These are phyloP conservation scores for Hura crepitans DNA, from an alignment of 441 rosid species.

Conservation along the genomic window DNA sequence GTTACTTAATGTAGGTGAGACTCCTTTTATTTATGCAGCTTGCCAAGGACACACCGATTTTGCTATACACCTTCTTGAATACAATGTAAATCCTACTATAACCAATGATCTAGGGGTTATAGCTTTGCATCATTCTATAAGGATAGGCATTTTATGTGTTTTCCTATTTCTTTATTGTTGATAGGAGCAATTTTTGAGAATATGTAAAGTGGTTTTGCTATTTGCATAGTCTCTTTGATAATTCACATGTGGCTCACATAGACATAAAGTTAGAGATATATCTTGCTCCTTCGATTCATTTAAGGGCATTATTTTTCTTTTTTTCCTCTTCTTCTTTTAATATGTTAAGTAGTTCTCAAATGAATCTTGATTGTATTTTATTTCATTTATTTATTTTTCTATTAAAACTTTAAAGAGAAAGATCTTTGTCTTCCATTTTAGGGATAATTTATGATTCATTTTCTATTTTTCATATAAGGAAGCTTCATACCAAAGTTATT, in stretches of 20 bases:
- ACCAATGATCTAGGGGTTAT: slow-evolving; percentile 82
- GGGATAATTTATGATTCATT: not conserved
- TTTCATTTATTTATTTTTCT: not conserved
- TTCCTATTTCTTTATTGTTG: not conserved
- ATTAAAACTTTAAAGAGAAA: not conserved
- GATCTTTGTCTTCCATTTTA: not conserved
- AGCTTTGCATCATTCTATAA: slow-evolving; percentile 85
- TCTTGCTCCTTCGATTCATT: not conserved
- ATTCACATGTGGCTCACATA: not conserved
- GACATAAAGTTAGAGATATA: not conserved
- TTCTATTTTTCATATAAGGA: not conserved
- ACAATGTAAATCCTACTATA: slow-evolving; percentile 60
- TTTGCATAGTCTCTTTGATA: not conserved
- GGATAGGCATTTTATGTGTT: slow-evolving; percentile 46
- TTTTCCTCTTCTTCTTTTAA: not conserved
- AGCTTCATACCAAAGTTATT: not conserved
- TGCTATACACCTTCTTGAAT: slow-evolving; percentile 67
- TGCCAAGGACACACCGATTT: slow-evolving; percentile 76
- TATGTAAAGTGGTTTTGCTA: not conserved
- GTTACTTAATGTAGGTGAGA: slow-evolving; percentile 56
- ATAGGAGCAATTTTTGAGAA: slow-evolving; percentile 1
- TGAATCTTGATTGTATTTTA: not conserved
- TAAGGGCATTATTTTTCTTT: not conserved
- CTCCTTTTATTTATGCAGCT: slow-evolving; percentile 89
- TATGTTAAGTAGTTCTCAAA: not conserved